phyloP scores from a whole-genome alignment of 768 basidiomycete species.

The Panaeolus papilionaceus region DNA sequence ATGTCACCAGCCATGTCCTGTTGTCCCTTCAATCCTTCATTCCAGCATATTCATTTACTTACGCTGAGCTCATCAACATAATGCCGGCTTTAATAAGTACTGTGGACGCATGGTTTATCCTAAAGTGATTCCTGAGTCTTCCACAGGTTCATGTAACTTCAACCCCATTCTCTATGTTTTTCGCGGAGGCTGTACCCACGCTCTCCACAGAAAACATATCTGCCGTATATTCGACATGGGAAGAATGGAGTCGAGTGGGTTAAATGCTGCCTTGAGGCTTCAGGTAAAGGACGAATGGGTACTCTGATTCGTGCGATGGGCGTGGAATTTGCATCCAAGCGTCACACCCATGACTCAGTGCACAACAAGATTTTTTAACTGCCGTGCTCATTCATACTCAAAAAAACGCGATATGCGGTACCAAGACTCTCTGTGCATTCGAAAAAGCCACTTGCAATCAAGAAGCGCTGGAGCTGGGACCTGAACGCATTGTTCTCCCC shows the following conservation, averaged over 20 bases:
- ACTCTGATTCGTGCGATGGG: neutral
- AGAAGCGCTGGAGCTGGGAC: slow-evolving; percentile 2
- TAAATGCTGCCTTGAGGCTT: neutral
- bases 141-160: neutral
- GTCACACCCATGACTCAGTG: neutral
- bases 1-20: neutral
- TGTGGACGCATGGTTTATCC: neutral
- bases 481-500: slow-evolving; percentile 3
- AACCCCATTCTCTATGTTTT: neutral
- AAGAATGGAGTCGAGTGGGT: slow-evolving; percentile 3
- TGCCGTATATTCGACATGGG: slow-evolving; percentile 10
- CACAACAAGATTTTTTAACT: neutral
- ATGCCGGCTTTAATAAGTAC: neutral
- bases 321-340: neutral
- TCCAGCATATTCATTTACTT: neutral
- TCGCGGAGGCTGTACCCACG: neutral
- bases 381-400: neutral
- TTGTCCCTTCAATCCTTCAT: neutral
- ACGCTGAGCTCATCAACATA: neutral
- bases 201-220: slow-evolving; percentile 2
- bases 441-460: neutral
- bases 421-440: neutral
- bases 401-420: neutral
- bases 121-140: neutral
- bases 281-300: neutral